These are phyloP conservation scores for Leucoagaricus sp. DNA, from an alignment of 1,284 basidiomycete species.

Conservation along the genomic window DNA sequence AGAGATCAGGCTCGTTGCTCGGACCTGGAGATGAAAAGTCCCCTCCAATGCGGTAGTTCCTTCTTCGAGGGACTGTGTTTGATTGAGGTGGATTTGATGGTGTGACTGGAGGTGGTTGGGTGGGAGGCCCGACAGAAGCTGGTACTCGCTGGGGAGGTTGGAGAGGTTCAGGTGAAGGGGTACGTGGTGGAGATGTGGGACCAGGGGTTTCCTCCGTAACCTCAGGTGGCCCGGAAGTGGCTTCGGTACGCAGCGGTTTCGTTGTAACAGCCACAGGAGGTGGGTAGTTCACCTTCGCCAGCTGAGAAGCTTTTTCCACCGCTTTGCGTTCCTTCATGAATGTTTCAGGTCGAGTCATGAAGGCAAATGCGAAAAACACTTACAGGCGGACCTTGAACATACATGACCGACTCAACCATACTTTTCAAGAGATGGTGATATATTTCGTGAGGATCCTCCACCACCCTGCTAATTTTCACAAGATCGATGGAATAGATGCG, in stretches of 20 bases:
- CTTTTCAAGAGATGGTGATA: conserved; percentile 33
- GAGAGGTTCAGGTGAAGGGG: background rate
- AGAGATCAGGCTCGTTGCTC: background rate
- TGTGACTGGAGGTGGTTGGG: background rate
- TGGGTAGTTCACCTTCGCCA: background rate
- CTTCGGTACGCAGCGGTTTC: background rate
- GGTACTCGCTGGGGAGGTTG: background rate
- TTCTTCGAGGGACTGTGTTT: background rate
- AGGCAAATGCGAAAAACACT: conserved; percentile 9
- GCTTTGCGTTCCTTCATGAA: background rate
- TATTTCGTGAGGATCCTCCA: conserved; percentile 28
- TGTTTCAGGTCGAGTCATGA: background rate
- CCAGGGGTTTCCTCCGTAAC: background rate
- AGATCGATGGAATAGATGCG: conserved; percentile 22
- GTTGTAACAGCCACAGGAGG: conserved; percentile 1
- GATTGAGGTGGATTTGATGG: background rate
- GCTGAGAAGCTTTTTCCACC: background rate
- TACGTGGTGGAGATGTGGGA: background rate
- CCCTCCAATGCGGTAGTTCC: background rate
- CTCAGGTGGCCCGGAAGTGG: background rate
- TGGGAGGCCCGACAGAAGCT: background rate
- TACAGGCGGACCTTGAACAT: conserved; percentile 28
- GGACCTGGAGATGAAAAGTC: background rate
- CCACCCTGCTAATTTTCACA: conserved; percentile 19
- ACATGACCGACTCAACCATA: conserved; percentile 27